phyloP scores from a whole-genome alignment of 768 basidiomycete species.

The Coprinopsis cinerea region DNA sequence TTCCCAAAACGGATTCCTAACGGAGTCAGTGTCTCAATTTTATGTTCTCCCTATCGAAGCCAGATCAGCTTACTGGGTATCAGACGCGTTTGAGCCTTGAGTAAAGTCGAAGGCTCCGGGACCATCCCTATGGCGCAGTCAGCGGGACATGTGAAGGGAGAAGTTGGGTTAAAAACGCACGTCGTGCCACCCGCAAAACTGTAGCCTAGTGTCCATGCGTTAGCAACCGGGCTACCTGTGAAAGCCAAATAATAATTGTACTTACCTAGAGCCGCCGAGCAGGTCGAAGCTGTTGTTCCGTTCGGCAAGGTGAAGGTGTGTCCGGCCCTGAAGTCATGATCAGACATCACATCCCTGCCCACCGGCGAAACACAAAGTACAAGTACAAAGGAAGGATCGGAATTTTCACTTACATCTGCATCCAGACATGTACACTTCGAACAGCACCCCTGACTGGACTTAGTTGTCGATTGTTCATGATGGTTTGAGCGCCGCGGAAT shows the following conservation, averaged over 20 bases:
- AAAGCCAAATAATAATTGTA: constrained; percentile 4
- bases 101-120: constrained; percentile 76
- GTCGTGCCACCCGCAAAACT: constrained; percentile 79
- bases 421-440: constrained; percentile 62
- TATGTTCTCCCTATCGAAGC: not conserved
- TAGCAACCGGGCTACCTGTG: not conserved
- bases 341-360: not conserved
- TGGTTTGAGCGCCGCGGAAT: constrained; percentile 58
- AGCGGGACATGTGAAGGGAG: constrained; percentile 1
- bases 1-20: constrained; percentile 76
- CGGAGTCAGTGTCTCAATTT: constrained; percentile 7
- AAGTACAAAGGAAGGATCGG: not conserved
- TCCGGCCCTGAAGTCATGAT: constrained; percentile 41
- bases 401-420: constrained; percentile 63
- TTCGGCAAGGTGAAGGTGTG: constrained; percentile 60
- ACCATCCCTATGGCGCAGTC: constrained; percentile 48
- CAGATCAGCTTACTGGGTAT: constrained; percentile 37
- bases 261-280: constrained; percentile 74
- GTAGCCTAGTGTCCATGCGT: constrained; percentile 40
- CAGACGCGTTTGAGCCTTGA: constrained; percentile 64
- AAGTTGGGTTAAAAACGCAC: constrained; percentile 30
- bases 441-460: constrained; percentile 52
- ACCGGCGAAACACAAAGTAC: constrained; percentile 1
- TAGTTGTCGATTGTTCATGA: constrained; percentile 48
- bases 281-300: constrained; percentile 63